Evolutionary conservation across 2,329 filamentous ascomycete genomes (phyloP).

Genomic region (Setomelanomma holmii): DNA sequence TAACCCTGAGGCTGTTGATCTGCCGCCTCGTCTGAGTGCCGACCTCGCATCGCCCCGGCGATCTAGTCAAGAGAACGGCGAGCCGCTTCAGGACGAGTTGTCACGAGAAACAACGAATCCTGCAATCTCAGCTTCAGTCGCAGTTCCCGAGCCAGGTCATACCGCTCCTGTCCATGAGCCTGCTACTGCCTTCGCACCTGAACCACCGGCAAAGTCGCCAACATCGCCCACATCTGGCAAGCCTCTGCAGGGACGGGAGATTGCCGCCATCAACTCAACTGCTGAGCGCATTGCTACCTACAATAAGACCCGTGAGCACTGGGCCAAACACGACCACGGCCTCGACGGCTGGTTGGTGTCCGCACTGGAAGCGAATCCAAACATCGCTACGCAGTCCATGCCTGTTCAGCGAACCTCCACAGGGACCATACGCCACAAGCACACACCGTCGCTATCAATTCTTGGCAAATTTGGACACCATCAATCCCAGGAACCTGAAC

Average conservation of each 20-base stretch:
- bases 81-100: conserved; percentile 10
- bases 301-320: conserved; percentile 73
- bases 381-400: conserved; percentile 52
- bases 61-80: conserved; percentile 15
- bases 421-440: conserved; percentile 41
- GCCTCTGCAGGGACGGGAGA: conserved; percentile 73
- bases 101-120: conserved; percentile 7
- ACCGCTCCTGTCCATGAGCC: conserved; percentile 14
- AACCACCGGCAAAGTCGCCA: conserved; percentile 6
- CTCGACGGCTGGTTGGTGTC: conserved; percentile 67
- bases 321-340: conserved; percentile 76
- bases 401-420: conserved; percentile 36
- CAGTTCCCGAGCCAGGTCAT: conserved; percentile 4
- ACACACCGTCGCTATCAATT: conserved; percentile 44
- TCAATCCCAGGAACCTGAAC: conserved; percentile 24
- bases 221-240: conserved; percentile 39
- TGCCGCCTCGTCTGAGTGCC: conserved; percentile 43
- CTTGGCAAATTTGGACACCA: conserved; percentile 42
- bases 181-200: conserved; percentile 17
- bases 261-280: conserved; percentile 71
- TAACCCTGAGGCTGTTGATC: conserved; percentile 47
- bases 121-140: conserved; percentile 8
- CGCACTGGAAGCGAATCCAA: conserved; percentile 59
- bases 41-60: conserved; percentile 21
- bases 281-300: conserved; percentile 76